Evolutionary conservation across 2,329 filamentous ascomycete species (phyloP).

Genomic region (Blastomyces percursus): DNA sequence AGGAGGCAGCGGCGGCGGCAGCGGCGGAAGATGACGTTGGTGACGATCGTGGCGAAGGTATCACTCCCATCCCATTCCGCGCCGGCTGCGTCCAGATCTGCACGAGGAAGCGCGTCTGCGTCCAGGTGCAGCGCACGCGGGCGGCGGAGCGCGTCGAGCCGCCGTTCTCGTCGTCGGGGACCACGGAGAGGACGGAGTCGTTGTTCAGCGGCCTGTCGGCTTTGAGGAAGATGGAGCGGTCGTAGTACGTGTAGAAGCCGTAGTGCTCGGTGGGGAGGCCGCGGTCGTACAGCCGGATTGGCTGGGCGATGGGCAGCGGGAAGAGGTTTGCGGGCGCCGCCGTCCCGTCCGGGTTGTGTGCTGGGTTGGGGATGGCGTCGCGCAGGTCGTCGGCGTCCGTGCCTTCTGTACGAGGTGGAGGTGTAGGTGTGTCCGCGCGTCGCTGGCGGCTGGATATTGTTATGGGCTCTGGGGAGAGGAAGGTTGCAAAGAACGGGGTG

Average conservation of each 20-base stretch:
- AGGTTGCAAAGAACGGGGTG: constrained; percentile 78
- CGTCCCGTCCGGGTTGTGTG: constrained; percentile 55
- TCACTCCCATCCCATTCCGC: constrained; percentile 21
- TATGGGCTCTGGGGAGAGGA: constrained; percentile 41
- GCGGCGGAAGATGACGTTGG: constrained; percentile 14
- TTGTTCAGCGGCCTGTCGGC: constrained; percentile 42
- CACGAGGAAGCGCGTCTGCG: constrained; percentile 50
- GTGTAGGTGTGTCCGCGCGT: not conserved
- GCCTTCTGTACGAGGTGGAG: not conserved
- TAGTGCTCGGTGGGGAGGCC: constrained; percentile 75
- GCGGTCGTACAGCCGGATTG: constrained; percentile 74
- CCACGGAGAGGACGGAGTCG: constrained; percentile 27
- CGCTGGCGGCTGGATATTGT: constrained; percentile 15
- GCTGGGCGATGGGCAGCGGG: constrained; percentile 58
- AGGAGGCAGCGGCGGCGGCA: constrained; percentile 6
- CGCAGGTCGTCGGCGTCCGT: constrained; percentile 36
- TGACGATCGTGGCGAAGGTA: constrained; percentile 15
- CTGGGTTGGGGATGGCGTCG: constrained; percentile 52
- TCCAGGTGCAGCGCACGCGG: constrained; percentile 45
- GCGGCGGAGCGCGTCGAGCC: constrained; percentile 39
- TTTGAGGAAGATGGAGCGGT: constrained; percentile 73
- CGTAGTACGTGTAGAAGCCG: constrained; percentile 86
- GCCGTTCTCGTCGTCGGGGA: constrained; percentile 40
- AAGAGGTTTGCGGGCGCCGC: constrained; percentile 62
- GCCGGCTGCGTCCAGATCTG: constrained; percentile 49